phyloP scores from a whole-genome alignment of 768 basidiomycete species.

The Saitozyma sp. region DNA sequence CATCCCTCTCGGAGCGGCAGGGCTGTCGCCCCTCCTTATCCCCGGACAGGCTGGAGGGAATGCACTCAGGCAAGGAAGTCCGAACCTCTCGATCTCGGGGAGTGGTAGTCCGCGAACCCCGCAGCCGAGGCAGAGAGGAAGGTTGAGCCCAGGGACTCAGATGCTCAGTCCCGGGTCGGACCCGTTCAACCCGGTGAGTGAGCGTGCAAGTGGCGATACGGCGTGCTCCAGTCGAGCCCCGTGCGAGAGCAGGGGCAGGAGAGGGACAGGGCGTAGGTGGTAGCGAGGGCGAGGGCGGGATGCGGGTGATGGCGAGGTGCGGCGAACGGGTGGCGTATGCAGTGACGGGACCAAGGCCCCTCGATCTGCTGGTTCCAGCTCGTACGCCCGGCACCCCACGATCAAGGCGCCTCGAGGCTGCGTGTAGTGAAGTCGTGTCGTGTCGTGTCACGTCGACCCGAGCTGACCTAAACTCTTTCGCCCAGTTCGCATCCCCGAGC shows the following conservation, averaged over 20 bases:
- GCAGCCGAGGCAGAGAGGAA: slow-evolving; percentile 20
- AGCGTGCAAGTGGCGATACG: too few species aligned
- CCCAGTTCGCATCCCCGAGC: slow-evolving; percentile 45
- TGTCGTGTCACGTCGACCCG: background rate
- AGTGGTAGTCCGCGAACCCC: slow-evolving; percentile 23
- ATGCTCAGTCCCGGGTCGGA: slow-evolving; percentile 51
- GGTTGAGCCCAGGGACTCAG: slow-evolving; percentile 38
- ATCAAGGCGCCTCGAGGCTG: too few species aligned
- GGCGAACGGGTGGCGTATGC: too few species aligned
- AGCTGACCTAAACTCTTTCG: background rate
- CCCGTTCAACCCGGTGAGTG: slow-evolving; percentile 52
- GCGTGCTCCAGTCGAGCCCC: too few species aligned
- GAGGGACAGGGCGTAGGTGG: too few species aligned
- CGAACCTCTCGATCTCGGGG: background rate
- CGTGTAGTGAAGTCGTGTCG: too few species aligned
- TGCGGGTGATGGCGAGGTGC: too few species aligned
- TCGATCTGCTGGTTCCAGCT: too few species aligned
- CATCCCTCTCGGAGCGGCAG: background rate
- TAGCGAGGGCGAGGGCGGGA: too few species aligned
- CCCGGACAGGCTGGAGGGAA: slow-evolving; percentile 5
- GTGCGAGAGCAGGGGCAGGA: too few species aligned
- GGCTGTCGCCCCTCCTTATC: background rate
- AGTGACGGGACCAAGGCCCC: too few species aligned
- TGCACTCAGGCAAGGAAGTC: slow-evolving; percentile 5
- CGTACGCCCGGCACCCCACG: too few species aligned